Conservation (phyloP, 164 flowering plant species). For the Stephania yunnanensis region DNA sequence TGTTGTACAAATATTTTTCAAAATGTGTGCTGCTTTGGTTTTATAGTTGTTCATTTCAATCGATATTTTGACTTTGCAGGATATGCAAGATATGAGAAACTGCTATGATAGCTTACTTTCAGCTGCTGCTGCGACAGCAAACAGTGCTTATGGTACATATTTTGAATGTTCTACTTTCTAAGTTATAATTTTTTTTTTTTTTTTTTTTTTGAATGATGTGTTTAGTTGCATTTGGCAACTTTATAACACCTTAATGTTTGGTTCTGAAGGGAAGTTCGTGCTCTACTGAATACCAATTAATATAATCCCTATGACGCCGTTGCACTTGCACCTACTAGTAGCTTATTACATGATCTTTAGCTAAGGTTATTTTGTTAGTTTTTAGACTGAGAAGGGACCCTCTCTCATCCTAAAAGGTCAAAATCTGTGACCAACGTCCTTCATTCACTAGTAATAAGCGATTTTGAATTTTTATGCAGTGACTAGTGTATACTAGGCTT, state of each 20-base stretch:
- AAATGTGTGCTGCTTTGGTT: neutral
- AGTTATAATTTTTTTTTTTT: neutral
- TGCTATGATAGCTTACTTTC: conserved; percentile 90
- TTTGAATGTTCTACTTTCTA: neutral
- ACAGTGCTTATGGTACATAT: conserved; percentile 76
- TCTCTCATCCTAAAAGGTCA: too few species aligned
- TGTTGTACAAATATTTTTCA: neutral
- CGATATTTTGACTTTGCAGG: conserved; percentile 40
- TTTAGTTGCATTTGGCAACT: too few species aligned
- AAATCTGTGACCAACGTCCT: too few species aligned
- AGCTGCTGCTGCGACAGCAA: conserved; percentile 88
- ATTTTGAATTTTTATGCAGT: too few species aligned
- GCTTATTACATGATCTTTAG: neutral
- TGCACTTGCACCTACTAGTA: neutral
- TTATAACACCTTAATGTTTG: neutral
- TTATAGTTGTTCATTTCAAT: neutral
- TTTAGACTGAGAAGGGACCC: too few species aligned
- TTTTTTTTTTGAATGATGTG: neutral
- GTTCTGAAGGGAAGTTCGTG: neutral
- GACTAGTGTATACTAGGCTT: too few species aligned
- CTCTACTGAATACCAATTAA: neutral
- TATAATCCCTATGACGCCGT: neutral
- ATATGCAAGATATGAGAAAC: conserved; percentile 81
- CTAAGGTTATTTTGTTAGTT: neutral
- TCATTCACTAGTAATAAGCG: too few species aligned